Base-by-base conservation (phyloP, 2,329 filamentous ascomycete genomes). In the Xylaria sp. region DNA sequence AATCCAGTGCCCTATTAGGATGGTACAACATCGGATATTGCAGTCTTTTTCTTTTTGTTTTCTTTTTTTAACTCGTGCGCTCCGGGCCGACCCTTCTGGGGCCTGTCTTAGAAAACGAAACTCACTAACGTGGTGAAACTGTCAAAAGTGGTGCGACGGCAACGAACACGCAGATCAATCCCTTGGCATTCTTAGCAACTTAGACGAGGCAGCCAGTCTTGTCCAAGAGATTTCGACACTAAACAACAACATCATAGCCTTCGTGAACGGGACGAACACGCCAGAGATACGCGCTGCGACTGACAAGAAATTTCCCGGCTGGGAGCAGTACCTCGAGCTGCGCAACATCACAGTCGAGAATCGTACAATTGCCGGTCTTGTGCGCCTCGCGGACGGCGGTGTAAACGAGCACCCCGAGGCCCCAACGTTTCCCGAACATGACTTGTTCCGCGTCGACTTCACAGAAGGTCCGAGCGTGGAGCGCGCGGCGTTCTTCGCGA, bases 241-340 rank as follows among this genome's bases (percentile, higher is more conserved):
- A 6, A 87, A 88, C 77, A 77, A 67, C 0, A 84, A 89, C 71
- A 78, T 89, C 45, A 76, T 88, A 22, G 85, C 84, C 1, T 86
- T 89, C 67, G 84, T 85, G 61, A 90, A 90, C 75, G 87, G 87
- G 22, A 88, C 86, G 1, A 79, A 87, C 63, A 88, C 83, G 0
- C 74, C 79, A 0, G 81, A 77, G 2, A 71, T 75, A 10, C 81
- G 83, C 22, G 79, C 74, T 0, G 69, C 72, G 0, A 78, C 84
- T 0, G 78, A 81, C 3, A 63, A 75, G 25, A 78, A 78, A 53
- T 79, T 81, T 61, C 80, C 83, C 0, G 75, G 79, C 33, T 89
- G 85, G 84, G 68, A 81, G 62, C 74, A 79, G 10, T 86, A 85
- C 65, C 78, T 90, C 0, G 66, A 79, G 50, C 73, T 82, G 0